Base-by-base conservation (phyloP, 768 basidiomycete species). In the Phallus indusiatus region DNA sequence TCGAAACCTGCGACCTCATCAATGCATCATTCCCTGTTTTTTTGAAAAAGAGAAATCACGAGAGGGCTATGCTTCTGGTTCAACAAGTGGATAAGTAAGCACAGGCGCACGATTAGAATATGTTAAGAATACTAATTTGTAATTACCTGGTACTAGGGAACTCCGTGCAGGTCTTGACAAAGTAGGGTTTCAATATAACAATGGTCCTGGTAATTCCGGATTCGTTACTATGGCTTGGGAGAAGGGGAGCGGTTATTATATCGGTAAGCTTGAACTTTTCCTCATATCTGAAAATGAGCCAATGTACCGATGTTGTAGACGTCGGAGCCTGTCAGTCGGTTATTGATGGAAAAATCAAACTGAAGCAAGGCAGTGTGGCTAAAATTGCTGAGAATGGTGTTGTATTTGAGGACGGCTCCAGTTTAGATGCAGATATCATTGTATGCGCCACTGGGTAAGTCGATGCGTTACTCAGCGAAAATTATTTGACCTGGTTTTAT, bases 321-420 rank as follows among this genome's bases (percentile, higher is more conserved):
- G 77, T 78, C 18, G 84, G 84, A 34, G 81, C 78, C 9, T 79
- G 78, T 61, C 77, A 84, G 67, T 71, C 81, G 62, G 80, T 87
- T 64, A 77, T 79, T 47, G 81, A 85, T 64, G 83, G 84, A 5
- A 80, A 82, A 66, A 83, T 88, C 73, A 85, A 85, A 67, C 69
- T 88, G 57, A 87, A 86, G 71, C 83, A 78, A 69, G 82, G 82
- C 57, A 70, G 71, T 52, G 78, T 86, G 56, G 67, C 74, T 55
- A 66, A 66, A 20, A 79, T 81, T 66, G 76, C 73, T 1, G 63
- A 71, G 48, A 65, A 57, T n/a, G 76, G 78, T 7, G 59, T 83
- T 22, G 67, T 69, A 46, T 83, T 82, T 57, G 76, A 78, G 14
- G 70, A 82, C 60, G 78, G 80, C 1, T 73, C 69, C 37, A 70